Evolutionary conservation across 306 rosid species (phyloP), one percentile per base, ranked within the genome.

Genomic region (Pterocarpus santalinus): DNA sequence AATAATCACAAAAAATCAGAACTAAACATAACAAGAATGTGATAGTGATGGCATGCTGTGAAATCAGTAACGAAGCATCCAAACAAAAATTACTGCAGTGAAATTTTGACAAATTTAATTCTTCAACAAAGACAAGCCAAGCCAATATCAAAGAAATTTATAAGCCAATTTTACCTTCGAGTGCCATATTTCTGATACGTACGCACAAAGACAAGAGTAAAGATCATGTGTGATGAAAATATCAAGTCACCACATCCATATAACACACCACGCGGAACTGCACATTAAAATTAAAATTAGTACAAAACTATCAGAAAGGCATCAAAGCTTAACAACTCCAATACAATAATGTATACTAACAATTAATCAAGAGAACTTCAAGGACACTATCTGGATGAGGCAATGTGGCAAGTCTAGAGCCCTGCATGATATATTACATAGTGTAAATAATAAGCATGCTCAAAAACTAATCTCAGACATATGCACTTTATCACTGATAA

Each of bases 161-260:
- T 62, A 30, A 10, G 62, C 7, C 49, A 75, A 8, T 39, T 53
- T 76, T 84, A 95, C 98, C 99, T 93, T 73, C 89, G 85, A 22
- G 89, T 72, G 52, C 99, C 99, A 17, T 93, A 92, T 85, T 93
- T 93, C 84, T 93, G 97, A 87, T 96, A 96, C 1, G 98, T 92
- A 16, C 85, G 95, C 77, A 96, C 97, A 65, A 92, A 96, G 62
- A 88, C 89, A 36, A 96, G 94, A 80, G 92, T 90, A 72, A 96
- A 96, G 81, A 96, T 96, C 98, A 94, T 96, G 85, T 96, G 99
- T 22, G 99, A 96, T 66, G 99, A 96, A 86, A 96, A 96, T 53
- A 96, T 96, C 89, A 96, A 90, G 83, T 96, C 99, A 65, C 99
- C 99, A 77, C 99, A 96, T 72, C 99, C 99, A 80, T 92, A 96